Evolutionary conservation across 495 filamentous ascomycete species (phyloP).

Genomic region (Eremomyces bilateralis): DNA sequence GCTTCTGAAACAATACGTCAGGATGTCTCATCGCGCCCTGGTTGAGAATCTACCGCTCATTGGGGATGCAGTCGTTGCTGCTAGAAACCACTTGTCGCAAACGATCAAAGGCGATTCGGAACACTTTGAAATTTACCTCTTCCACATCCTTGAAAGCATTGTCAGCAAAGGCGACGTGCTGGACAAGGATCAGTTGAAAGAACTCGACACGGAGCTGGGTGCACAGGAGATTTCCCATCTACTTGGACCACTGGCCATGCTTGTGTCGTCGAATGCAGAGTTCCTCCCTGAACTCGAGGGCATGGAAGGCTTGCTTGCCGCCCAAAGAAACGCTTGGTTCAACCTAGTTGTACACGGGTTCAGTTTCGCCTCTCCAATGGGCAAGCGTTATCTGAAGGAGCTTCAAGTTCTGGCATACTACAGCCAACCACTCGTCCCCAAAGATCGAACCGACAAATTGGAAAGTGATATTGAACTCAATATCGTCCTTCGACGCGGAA

Average conservation of each 20-base stretch:
- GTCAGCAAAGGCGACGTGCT: conserved; percentile 70
- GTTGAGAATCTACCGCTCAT: conserved; percentile 38
- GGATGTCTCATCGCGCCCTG: conserved; percentile 46
- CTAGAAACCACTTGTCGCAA: conserved; percentile 55
- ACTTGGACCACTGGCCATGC: conserved; percentile 54
- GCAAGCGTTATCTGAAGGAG: conserved; percentile 44
- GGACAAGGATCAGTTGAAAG: conserved; percentile 34
- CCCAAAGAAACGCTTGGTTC: conserved; percentile 89
- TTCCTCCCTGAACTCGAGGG: conserved; percentile 16
- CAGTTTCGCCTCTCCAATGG: conserved; percentile 42
- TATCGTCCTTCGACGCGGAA: conserved; percentile 65
- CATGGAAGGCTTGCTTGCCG: conserved; percentile 24
- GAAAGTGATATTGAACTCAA: conserved; percentile 95
- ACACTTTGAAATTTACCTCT: conserved; percentile 55
- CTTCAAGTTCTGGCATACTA: conserved; percentile 63
- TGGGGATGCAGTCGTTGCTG: conserved; percentile 45
- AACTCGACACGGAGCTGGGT: conserved; percentile 55
- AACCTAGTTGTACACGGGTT: conserved; percentile 92
- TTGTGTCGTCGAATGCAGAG: conserved; percentile 36
- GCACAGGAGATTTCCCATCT: conserved; percentile 67
- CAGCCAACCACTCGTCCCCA: conserved; percentile 63
- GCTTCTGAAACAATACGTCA: conserved; percentile 61
- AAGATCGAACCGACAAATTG: conserved; percentile 62
- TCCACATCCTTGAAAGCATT: conserved; percentile 67
- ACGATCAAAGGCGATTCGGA: conserved; percentile 42